phyloP scores from a whole-genome alignment of 768 basidiomycete species.

The Termitomyces sp. region DNA sequence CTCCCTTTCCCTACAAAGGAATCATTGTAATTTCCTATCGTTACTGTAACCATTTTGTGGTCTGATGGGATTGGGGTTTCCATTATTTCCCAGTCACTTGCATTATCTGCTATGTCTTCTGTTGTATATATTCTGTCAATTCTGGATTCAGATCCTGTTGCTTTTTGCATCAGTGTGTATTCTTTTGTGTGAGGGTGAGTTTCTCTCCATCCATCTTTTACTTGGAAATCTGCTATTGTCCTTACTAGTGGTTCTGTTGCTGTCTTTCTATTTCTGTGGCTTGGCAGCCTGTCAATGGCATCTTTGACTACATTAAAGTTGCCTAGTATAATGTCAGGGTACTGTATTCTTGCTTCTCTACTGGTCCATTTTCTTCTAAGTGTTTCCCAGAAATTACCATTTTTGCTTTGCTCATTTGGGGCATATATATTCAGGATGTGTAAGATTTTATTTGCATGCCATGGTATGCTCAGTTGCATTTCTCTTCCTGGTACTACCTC shows the following conservation, averaged over 20 bases:
- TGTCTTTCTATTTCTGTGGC: not conserved
- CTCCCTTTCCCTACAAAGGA: no score
- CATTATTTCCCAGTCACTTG: not conserved
- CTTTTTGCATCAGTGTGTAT: not conserved
- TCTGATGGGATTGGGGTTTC: not conserved
- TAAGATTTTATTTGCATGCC: no score
- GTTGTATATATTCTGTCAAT: not conserved
- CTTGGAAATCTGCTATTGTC: not conserved
- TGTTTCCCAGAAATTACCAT: no score
- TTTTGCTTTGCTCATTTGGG: no score
- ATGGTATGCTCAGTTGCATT: no score
- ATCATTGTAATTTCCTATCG: not conserved
- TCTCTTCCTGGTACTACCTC: no score
- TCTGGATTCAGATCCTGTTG: not conserved
- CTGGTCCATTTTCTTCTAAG: no score
- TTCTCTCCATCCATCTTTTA: not conserved
- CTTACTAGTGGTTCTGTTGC: rapidly evolving
- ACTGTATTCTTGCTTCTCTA: no score
- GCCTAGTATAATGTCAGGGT: not conserved
- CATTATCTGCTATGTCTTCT: not conserved
- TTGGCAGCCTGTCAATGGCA: not conserved
- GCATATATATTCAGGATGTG: no score
- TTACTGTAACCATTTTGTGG: not conserved
- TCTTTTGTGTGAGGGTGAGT: not conserved
- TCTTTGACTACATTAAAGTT: not conserved